Conservation (phyloP, 345 rosid species). For the Psidium friedrichsthalianum region DNA sequence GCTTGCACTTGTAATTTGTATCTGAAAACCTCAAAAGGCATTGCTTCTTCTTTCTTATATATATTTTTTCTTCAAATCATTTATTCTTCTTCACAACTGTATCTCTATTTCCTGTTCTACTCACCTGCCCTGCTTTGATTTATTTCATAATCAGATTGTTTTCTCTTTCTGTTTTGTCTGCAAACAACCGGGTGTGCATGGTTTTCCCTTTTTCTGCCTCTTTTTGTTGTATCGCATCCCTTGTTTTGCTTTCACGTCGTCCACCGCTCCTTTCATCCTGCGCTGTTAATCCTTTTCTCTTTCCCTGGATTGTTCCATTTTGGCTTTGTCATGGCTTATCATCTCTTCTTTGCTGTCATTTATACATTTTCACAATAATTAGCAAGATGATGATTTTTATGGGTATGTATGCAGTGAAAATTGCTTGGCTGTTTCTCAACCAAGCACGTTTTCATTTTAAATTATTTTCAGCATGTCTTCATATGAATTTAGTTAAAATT, state of each 20-base stretch:
- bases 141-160: neutral
- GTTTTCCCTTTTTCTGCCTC: neutral
- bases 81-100: neutral
- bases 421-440: neutral
- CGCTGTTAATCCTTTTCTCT: neutral
- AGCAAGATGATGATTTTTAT: neutral
- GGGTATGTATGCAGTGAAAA: neutral
- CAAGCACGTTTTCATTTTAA: neutral
- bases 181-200: neutral
- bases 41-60: neutral
- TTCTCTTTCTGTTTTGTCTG: neutral
- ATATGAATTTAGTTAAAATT: neutral
- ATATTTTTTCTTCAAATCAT: neutral
- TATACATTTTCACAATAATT: neutral
- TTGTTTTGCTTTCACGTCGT: neutral
- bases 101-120: neutral
- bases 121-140: neutral
- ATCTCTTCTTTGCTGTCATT: neutral
- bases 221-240: neutral
- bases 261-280: neutral
- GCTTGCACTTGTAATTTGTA: neutral
- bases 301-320: neutral
- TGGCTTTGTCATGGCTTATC: neutral
- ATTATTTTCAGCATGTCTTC: neutral
- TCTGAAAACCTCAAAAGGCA: neutral